Percentiles rank a stretch among this genome's conserved stretches.
These are phyloP conservation scores for Globisporangium alternatum DNA, from an alignment of 352 stramenopile genomes.

Conservation along the genomic window DNA sequence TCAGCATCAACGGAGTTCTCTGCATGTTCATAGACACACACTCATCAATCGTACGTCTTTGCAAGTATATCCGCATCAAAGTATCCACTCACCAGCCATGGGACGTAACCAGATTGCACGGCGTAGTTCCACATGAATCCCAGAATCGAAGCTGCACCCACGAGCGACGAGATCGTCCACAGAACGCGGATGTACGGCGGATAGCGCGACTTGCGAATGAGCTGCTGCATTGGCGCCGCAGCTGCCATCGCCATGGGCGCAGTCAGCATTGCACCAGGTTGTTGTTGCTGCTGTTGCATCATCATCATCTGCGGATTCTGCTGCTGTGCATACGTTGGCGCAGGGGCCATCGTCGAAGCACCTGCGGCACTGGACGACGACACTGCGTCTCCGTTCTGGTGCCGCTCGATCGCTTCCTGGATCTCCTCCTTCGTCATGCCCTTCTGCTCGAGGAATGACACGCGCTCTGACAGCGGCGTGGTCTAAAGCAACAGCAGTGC, in stretches of 20 bases:
- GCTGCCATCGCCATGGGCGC: slow-evolving; percentile 51
- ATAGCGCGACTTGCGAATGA: slow-evolving; percentile 34
- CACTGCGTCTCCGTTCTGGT: slow-evolving; percentile 31
- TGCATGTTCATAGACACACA: slow-evolving; percentile 11
- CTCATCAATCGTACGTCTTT: neutral
- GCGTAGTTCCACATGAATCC: slow-evolving; percentile 76
- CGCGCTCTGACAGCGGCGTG: slow-evolving; percentile 71
- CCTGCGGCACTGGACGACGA: neutral
- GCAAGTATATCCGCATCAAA: neutral
- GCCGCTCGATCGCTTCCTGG: slow-evolving; percentile 68
- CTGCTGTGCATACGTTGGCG: slow-evolving; percentile 13
- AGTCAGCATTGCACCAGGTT: slow-evolving; percentile 17
- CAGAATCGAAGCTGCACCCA: slow-evolving; percentile 66
- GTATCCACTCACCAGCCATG: slow-evolving; percentile 47
- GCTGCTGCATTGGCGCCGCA: slow-evolving; percentile 42
- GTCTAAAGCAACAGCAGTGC: slow-evolving; percentile 18
- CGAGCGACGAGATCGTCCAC: slow-evolving; percentile 68
- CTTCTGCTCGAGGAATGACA: slow-evolving; percentile 80
- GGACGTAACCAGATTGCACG: slow-evolving; percentile 64
- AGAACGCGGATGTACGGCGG: slow-evolving; percentile 61
- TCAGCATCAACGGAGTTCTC: slow-evolving; percentile 39
- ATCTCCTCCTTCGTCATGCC: slow-evolving; percentile 81
- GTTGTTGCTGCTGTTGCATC: slow-evolving; percentile 14
- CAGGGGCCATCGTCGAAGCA: neutral
- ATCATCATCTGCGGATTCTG: slow-evolving; percentile 6